Percentiles rank a stretch among this genome's conserved stretches.
Evolutionary conservation across 371 early-diverging fungal genomes (phyloP).

Genomic region (Thermomucor indicae-seudaticae): DNA sequence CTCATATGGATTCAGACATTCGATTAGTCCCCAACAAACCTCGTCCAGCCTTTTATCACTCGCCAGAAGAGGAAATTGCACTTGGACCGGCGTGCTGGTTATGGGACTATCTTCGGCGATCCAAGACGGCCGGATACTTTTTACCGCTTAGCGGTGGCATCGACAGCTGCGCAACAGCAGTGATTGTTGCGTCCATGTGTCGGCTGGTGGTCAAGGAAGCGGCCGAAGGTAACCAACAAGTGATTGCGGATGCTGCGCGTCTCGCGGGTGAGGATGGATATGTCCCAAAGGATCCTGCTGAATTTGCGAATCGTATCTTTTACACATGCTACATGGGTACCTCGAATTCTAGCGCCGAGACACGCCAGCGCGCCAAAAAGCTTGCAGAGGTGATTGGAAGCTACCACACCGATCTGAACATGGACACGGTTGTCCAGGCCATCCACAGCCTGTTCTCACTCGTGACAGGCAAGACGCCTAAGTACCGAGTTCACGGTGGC

Average conservation of each 20-base stretch:
- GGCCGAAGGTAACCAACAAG: constrained; percentile 59
- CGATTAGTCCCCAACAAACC: constrained; percentile 25
- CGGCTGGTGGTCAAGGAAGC: constrained; percentile 75
- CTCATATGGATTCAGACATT: constrained; percentile 38
- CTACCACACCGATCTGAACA: constrained; percentile 86
- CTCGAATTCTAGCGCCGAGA: constrained; percentile 82
- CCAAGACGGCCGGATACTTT: constrained; percentile 88
- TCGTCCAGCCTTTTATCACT: constrained; percentile 47
- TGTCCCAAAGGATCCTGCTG: constrained; percentile 74
- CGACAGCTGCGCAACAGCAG: constrained; percentile 93
- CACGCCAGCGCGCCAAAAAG: constrained; percentile 74
- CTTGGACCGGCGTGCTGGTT: constrained; percentile 98
- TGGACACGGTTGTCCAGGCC: constrained; percentile 80
- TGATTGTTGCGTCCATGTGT: constrained; percentile 95
- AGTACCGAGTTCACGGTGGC: constrained; percentile 85
- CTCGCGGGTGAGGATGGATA: constrained; percentile 57
- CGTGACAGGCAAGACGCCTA: constrained; percentile 78
- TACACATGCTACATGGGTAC: constrained; percentile 97
- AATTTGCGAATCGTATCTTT: constrained; percentile 82
- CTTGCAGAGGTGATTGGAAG: constrained; percentile 86
- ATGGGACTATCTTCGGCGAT: constrained; percentile 97
- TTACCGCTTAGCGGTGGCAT: constrained; percentile 96
- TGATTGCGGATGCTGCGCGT: constrained; percentile 71
- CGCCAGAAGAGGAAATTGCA: constrained; percentile 80
- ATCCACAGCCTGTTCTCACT: constrained; percentile 71